Base-by-base conservation (phyloP, 2,329 filamentous ascomycete genomes). In the Fusarium marasasianum region DNA sequence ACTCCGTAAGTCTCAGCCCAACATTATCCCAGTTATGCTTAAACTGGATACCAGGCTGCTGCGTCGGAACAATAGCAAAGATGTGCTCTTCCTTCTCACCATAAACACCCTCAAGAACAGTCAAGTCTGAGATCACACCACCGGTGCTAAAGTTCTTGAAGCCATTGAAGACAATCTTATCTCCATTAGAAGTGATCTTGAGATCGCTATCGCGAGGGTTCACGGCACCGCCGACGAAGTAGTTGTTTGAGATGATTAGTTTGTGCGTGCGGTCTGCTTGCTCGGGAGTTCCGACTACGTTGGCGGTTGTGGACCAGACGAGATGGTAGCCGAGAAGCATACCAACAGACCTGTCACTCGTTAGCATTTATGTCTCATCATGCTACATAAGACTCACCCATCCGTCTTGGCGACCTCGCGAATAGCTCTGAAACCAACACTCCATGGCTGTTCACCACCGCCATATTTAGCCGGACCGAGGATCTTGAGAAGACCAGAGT, bases 101-200 rank as follows among this genome's bases (percentile, higher is more conserved):
- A n/a, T 87, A 82, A 2, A 90, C 87, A 26, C 91, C 91, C 75
- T 93, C 91, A 0, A 93, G 84, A 0, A 92, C 89, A 0, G 90
- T 92, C 26, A 92, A 81, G 66, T 93, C 91, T 0, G 90, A 91
- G 5, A 93, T 84, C 0, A 91, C 90, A 33, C 90, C 91, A 1
- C 91, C 91, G 0, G 91, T 93, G 77, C 91, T 92, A 84, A 92
- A 92, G 80, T 88, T 85, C 79, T 93, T 93, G 80, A 85, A 86
- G 3, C 91, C 90, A 66, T 88, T 88, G 79, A 91, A 92, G 5
- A 90, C 78, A 20, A 92, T 79, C 6, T 86, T 81, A 8, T 90
- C 87, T 3, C 87, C 89, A 2, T 89, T 84, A 4, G 84, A 80
- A 0, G 84, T 88, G 69, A 73, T 92, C n/a, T 66, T 67, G 6